These are phyloP conservation scores for Sclerotinia minor DNA, from an alignment of 2,329 filamentous ascomycete genomes.

Conservation along the genomic window DNA sequence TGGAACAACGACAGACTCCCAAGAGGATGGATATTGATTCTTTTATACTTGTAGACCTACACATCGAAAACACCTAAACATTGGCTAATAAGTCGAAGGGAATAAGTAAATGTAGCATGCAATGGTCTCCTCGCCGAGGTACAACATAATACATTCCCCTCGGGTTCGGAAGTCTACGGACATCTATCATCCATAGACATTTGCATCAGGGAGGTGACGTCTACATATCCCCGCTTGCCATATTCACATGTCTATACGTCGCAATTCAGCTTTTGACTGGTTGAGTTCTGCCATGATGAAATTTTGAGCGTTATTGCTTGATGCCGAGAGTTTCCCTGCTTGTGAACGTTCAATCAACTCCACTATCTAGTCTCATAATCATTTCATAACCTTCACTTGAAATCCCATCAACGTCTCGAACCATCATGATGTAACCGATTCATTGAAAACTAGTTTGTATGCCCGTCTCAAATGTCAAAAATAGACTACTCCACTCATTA, in stretches of 20 bases:
- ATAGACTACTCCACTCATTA: slow-evolving; percentile 20
- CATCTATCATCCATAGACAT: neutral
- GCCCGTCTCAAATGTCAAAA: slow-evolving; percentile 16
- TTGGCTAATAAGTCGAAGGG: slow-evolving; percentile 12
- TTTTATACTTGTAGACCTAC: neutral
- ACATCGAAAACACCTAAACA: neutral
- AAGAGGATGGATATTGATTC: neutral
- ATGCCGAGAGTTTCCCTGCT: slow-evolving; percentile 2
- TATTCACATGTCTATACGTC: slow-evolving; percentile 1
- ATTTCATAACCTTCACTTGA: slow-evolving; percentile 8
- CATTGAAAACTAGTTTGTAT: slow-evolving; percentile 17
- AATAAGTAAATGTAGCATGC: neutral
- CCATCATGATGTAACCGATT: slow-evolving; percentile 15
- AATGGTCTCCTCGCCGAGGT: slow-evolving; percentile 3
- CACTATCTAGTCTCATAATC: slow-evolving; percentile 8
- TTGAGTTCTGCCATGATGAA: neutral
- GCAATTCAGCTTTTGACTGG: neutral
- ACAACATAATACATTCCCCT: neutral
- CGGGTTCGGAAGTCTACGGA: slow-evolving; percentile 11
- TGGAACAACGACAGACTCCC: too few species aligned
- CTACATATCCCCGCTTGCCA: neutral
- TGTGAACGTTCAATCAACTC: neutral
- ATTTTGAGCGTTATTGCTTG: neutral
- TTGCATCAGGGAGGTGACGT: neutral
- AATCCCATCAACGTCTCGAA: neutral